Evolutionary conservation across 352 stramenopile genomes (phyloP), one percentile per base, ranked within the genome.

Genomic region (Pythium chondricola): DNA sequence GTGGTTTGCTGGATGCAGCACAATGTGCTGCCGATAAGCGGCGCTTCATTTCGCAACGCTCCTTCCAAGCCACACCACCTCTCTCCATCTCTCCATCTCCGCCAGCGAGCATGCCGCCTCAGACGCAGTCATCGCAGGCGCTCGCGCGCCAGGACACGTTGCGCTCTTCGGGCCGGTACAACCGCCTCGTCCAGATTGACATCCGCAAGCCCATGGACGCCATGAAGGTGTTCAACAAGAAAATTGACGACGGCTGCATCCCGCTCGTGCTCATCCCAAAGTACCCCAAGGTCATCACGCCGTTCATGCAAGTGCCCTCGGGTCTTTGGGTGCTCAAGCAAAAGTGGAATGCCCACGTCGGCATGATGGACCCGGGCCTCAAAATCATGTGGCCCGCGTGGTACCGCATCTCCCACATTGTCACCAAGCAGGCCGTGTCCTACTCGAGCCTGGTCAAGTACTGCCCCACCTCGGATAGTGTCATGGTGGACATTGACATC

Each of bases 401-500:
- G 77, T 71, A 87, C 52, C 72, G 83, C 56, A 74, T 94, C 44
- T 92, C 80, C 25, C 83, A 94, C 62, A 88, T 94, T 24, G 79
- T 94, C 10, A 92, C 83, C 32, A 88, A 90, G 62, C 80, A 91
- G 40, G 81, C 81, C 0, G 80, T 95, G 31, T 83, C 81, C 16
- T 95, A 89, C 56, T 82, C 71, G 27, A 88, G 84, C 38, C 69
- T 70, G 0, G 75, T 89, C 36, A 70, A 61, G 16, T 76, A 72
- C 38, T 93, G 81, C 43, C 78, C 81, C 8, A 95, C 83, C 8
- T 72, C 65, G 8, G 82, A 95, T 60, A 95, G 93, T 44, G 81
- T 95, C 13, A 93, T 95, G 82, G 74, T 93, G n/a, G 68, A 92
- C 47, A 88, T 94, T 39, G 78, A 92, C 62, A 83, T 92, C 45